phyloP scores from a whole-genome alignment of 148 eudicot species.

The Nyssa sinensis region DNA sequence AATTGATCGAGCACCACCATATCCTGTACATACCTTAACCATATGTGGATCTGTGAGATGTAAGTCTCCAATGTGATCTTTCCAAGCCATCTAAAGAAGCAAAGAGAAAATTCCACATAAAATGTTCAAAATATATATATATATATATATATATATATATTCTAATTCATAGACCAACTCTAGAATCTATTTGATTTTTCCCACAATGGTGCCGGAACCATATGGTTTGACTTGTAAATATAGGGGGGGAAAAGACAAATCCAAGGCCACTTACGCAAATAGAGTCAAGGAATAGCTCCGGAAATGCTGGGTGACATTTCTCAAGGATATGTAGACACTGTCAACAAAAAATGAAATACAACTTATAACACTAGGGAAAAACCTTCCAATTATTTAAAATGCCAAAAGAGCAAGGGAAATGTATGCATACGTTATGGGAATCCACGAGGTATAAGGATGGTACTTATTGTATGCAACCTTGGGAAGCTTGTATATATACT shows the following conservation, averaged over 20 bases:
- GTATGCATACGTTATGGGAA: constrained; percentile 79
- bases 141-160: too few species aligned
- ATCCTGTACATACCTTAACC: constrained; percentile 66
- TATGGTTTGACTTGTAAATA: background rate
- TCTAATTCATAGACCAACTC: background rate
- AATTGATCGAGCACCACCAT: background rate
- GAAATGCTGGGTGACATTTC: constrained; percentile 80
- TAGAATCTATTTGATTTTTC: background rate
- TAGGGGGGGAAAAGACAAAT: background rate
- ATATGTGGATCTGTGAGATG: constrained; percentile 88
- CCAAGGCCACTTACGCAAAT: constrained; percentile 73
- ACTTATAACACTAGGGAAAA: background rate
- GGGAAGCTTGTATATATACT: constrained; percentile 84
- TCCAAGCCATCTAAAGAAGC: constrained; percentile 80
- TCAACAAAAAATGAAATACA: constrained; percentile 17
- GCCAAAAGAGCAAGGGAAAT: background rate
- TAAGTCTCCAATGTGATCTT: constrained; percentile 95
- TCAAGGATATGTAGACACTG: constrained; percentile 90
- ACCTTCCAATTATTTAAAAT: background rate
- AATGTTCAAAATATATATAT: background rate
- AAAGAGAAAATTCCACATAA: constrained; percentile 4
- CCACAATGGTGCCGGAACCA: background rate
- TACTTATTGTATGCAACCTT: constrained; percentile 78
- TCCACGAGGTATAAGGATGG: constrained; percentile 99
- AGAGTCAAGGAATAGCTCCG: constrained; percentile 84